Evolutionary conservation across 208 protist genomes (phyloP).

Genomic region (Trypanosoma mega): DNA sequence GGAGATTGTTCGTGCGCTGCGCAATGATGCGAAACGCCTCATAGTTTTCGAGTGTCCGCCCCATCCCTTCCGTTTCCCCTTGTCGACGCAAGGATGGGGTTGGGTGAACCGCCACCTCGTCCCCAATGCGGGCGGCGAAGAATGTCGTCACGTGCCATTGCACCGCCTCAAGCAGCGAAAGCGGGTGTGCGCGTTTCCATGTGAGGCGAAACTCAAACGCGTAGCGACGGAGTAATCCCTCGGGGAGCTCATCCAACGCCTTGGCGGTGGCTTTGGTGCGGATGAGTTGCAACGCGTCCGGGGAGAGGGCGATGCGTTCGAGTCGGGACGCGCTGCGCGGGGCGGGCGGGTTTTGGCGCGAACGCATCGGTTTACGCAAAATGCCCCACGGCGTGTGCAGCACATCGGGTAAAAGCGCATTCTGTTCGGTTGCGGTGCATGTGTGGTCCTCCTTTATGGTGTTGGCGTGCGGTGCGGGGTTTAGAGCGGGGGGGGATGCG

Average conservation of each 20-base stretch:
- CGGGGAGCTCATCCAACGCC: constrained; percentile 83
- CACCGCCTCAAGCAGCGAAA: constrained; percentile 75
- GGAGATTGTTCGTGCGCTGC: constrained; percentile 86
- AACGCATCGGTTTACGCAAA: constrained; percentile 68
- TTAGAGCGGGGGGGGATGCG: neutral
- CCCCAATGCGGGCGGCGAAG: constrained; percentile 30
- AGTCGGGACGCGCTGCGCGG: constrained; percentile 51
- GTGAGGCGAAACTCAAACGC: constrained; percentile 80
- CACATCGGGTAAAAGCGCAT: constrained; percentile 52
- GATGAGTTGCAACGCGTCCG: constrained; percentile 66
- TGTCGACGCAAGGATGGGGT: constrained; percentile 74
- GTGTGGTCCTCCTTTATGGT: constrained; percentile 35
- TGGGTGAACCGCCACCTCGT: constrained; percentile 23
- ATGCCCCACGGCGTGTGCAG: constrained; percentile 87
- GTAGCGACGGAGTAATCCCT: constrained; percentile 82
- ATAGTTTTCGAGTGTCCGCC: constrained; percentile 80
- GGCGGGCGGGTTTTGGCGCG: constrained; percentile 5
- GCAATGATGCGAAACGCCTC: constrained; percentile 88
- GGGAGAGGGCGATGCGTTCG: constrained; percentile 56
- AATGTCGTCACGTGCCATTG: constrained; percentile 85
- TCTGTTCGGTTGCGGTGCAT: constrained; percentile 40
- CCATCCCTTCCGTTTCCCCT: constrained; percentile 75
- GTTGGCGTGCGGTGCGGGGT: neutral
- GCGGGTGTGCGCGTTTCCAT: constrained; percentile 65
- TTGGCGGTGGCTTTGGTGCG: constrained; percentile 49